Conservation (phyloP, 2,329 filamentous ascomycete genomes). For the Penicillium decumbens region DNA sequence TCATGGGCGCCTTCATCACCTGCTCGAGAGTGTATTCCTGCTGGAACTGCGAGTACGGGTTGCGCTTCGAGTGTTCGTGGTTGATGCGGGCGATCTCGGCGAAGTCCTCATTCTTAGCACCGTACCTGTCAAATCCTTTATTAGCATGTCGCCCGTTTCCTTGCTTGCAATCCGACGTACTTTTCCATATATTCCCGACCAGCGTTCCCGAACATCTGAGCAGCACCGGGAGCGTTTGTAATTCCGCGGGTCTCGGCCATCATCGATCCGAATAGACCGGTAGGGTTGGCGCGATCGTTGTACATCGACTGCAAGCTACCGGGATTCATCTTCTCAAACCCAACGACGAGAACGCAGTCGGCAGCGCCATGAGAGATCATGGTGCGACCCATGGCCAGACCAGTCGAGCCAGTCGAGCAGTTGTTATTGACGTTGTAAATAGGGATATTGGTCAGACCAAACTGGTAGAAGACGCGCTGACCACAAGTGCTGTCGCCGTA, state of each 20-base stretch:
- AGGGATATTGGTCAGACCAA: conserved; percentile 93
- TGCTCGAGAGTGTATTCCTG: conserved; percentile 86
- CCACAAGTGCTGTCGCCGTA: conserved; percentile 94
- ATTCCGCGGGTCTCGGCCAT: conserved; percentile 78
- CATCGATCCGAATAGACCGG: conserved; percentile 66
- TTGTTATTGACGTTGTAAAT: conserved; percentile 99
- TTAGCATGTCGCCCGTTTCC: conserved; percentile 1
- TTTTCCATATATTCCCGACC: conserved; percentile 93
- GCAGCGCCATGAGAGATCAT: conserved; percentile 75
- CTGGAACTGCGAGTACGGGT: conserved; percentile 97
- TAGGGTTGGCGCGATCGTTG: conserved; percentile 78
- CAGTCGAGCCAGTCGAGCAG: conserved; percentile 92
- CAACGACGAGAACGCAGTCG: conserved; percentile 84
- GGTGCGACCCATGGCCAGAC: conserved; percentile 75
- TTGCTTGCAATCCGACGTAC: conserved; percentile 43
- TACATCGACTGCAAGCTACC: conserved; percentile 81
- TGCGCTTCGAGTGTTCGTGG: conserved; percentile 83
- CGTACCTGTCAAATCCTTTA: conserved; percentile 56
- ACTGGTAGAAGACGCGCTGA: conserved; percentile 97
- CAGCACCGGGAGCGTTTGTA: conserved; percentile 76
- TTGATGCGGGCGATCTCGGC: conserved; percentile 91
- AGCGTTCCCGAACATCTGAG: conserved; percentile 94
- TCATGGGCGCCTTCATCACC: conserved; percentile 68
- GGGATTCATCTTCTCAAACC: conserved; percentile 97
- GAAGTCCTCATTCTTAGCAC: conserved; percentile 79